Percentiles rank a stretch among this genome's conserved stretches.
Conservation (phyloP, 345 rosid species). For the Citrus reticulata region DNA sequence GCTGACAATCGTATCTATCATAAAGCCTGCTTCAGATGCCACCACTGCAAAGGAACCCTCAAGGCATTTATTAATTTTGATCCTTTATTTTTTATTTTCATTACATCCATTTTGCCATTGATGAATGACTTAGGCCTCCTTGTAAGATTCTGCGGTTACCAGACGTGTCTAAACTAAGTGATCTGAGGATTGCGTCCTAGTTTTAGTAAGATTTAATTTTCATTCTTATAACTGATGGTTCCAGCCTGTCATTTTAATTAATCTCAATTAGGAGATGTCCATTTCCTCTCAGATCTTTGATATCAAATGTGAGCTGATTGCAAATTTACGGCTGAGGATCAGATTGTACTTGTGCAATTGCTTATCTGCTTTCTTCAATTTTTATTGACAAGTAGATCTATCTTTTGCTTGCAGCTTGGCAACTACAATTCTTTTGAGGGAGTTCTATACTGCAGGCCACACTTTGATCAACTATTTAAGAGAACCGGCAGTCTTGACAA, state of each 20-base stretch:
- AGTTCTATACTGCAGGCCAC: constrained; percentile 94
- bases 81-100: not conserved
- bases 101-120: too few relatives aligned
- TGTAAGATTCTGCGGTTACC: too few relatives aligned
- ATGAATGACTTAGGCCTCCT: not conserved
- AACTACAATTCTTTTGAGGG: constrained; percentile 99
- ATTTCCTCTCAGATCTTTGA: not conserved
- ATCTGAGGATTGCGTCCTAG: not conserved
- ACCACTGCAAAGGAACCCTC: constrained; percentile 99
- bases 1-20: constrained; percentile 93
- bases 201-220: not conserved
- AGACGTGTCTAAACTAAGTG: too few relatives aligned
- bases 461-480: constrained; percentile 92
- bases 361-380: not conserved
- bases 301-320: not conserved
- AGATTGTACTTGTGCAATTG: not conserved
- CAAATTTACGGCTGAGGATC: not conserved
- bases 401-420: constrained; percentile 60
- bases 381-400: constrained; percentile 8
- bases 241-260: not conserved
- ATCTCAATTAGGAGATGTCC: not conserved
- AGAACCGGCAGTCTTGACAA: constrained; percentile 98
- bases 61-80: constrained; percentile 40
- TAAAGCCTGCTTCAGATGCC: constrained; percentile 97
- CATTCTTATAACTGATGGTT: not conserved